Percentiles rank a stretch among this genome's conserved stretches.
Evolutionary conservation across 2,329 filamentous ascomycete species (phyloP).

Genomic region (Alternaria atra): DNA sequence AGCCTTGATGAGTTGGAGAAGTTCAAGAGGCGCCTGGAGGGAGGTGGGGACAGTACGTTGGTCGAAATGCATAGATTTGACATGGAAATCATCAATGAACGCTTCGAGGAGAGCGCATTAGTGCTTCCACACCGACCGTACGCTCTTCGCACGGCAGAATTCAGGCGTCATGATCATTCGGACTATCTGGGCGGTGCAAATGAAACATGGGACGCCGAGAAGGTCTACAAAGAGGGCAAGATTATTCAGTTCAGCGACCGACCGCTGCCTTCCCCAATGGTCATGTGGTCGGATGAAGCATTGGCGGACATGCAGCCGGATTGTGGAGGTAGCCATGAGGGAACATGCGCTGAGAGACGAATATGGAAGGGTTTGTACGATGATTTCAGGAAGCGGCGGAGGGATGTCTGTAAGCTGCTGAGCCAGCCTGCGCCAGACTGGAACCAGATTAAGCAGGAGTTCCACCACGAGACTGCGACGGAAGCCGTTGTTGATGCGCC

Average conservation of each 20-base stretch:
- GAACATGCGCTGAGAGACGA: conserved; percentile 49
- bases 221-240: conserved; percentile 67
- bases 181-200: conserved; percentile 62
- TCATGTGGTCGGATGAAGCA: conserved; percentile 56
- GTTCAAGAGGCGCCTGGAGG: conserved; percentile 43
- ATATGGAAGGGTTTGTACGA: conserved; percentile 58
- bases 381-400: conserved; percentile 54
- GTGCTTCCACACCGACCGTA: conserved; percentile 72
- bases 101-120: conserved; percentile 66
- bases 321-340: conserved; percentile 48
- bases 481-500: conserved; percentile 36
- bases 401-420: conserved; percentile 52
- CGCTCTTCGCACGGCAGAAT: conserved; percentile 69
- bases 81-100: conserved; percentile 73
- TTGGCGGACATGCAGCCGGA: conserved; percentile 57
- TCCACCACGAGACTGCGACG: conserved; percentile 29
- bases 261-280: conserved; percentile 73
- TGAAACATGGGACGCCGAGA: conserved; percentile 68
- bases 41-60: conserved; percentile 38
- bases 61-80: conserved; percentile 61
- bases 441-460: conserved; percentile 37
- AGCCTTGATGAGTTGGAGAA: conserved; percentile 60
- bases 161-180: conserved; percentile 63
- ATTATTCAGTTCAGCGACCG: conserved; percentile 76
- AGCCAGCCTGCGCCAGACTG: conserved; percentile 53